Base-by-base conservation (phyloP, 106 monocot species). In the Phalaenopsis aphrodite region DNA sequence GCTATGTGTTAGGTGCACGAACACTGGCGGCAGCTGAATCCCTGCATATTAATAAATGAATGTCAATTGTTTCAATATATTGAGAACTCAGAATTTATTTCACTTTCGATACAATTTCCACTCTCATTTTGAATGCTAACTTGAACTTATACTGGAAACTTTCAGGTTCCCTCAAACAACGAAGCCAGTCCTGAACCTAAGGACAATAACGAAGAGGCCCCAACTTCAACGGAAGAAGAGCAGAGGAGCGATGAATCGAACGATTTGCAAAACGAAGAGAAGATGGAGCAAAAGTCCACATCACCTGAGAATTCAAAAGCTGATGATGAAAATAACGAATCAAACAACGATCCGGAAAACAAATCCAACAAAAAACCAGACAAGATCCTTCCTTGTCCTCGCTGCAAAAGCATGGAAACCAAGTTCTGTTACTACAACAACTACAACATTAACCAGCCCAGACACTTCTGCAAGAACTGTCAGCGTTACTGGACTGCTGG, bases 401-500 rank as follows among this genome's bases (percentile, higher is more conserved):
- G 88, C 21, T 88, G 88, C 77, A 81, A 55, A 21, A 88, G 88
- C 67, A 52, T 74, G 66, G 83, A 82, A 55, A 88, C 88, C 52
- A 88, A 88, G 80, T 88, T 88, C 80, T 88, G 88, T 69, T 88
- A 88, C 67, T 88, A 55, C 88, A 88, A 88, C 83, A 88, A 88
- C 66, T 85, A 85, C 80, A 88, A 88, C 68, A 77, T 85, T 17
- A 85, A 85, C 74, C 88, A 88, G 75, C 88, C 88, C 8, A 65
- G 88, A 9, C 85, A 88, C 83, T 88, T 85, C 78, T 88, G 88
- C 75, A 77, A 64, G 85, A 85, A 82, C 79, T 88, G 87, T 68
- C 84, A 88, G 78, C 76, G 88, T 8, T 88, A 88, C 82, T 88
- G 87, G 87, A 88, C 87, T 16, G 87, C 84, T 3, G 87, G 87